Percentiles rank a stretch among this genome's conserved stretches.
phyloP scores from a whole-genome alignment of 2,329 filamentous ascomycete genomes.

The Aspergillus amoenus region DNA sequence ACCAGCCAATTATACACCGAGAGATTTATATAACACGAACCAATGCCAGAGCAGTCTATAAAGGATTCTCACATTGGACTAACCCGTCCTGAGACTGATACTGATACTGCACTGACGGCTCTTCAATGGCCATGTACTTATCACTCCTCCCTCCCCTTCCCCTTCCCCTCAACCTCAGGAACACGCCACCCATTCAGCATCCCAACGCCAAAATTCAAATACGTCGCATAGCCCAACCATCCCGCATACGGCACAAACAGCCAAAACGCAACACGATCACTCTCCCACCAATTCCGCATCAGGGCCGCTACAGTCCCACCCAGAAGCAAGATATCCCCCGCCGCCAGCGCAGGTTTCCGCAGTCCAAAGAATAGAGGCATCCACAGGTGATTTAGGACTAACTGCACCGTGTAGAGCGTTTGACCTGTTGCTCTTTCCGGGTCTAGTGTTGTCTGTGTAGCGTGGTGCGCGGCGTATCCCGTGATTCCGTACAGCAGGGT shows the following conservation, averaged over 20 bases:
- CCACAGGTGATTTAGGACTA: constrained; percentile 82
- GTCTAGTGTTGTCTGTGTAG: constrained; percentile 50
- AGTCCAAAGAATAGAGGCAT: constrained; percentile 90
- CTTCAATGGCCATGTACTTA: too few species aligned
- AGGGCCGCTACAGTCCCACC: constrained; percentile 72
- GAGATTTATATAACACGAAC: too few species aligned
- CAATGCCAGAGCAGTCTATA: neutral
- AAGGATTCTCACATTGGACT: too few species aligned
- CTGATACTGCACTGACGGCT: too few species aligned
- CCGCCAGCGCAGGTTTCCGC: constrained; percentile 70
- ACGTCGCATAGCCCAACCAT: constrained; percentile 86
- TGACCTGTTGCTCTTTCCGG: constrained; percentile 52
- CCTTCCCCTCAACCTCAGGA: constrained; percentile 10
- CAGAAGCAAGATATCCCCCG: constrained; percentile 71
- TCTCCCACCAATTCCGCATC: constrained; percentile 70
- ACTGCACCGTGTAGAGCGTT: constrained; percentile 81
- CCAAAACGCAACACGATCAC: constrained; percentile 72
- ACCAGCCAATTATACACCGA: neutral
- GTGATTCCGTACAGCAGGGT: constrained; percentile 65
- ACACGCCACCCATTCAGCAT: constrained; percentile 66
- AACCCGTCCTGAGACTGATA: too few species aligned
- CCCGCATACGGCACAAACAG: constrained; percentile 76
- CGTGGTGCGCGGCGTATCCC: constrained; percentile 82
- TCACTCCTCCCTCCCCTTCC: constrained; percentile 11
- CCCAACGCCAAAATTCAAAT: constrained; percentile 70